Base-by-base conservation (phyloP, 371 early-diverging fungal species). In the Mortierella sp. region DNA sequence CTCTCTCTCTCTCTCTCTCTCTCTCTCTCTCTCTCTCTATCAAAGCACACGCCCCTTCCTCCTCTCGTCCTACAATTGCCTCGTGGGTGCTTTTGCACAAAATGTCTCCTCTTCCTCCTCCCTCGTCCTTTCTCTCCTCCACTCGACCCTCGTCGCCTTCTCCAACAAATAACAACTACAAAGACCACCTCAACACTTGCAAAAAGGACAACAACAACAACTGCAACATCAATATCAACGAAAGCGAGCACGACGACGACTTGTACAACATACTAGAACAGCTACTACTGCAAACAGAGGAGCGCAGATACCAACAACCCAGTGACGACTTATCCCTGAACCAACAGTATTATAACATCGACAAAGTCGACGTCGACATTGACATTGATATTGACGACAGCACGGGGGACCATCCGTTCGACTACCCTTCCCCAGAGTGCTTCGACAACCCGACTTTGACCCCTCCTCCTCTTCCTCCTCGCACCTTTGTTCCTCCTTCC, bases 41-140 rank as follows among this genome's bases (percentile, higher is more conserved):
- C 58, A n/a, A 58, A 58, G 13, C 58, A 58, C 58, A n/a, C 24
- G n/a, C 55, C n/a, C 58, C 58, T 1, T 58, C 19, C 31, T 48
- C 48, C 9, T 9, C 5, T 31, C 31, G 19, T 16, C 31, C 8
- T 60, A 31, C 31, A n/a, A 16, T 31, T 48, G 13, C 34, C 60
- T 60, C 60, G 31, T 60, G 31, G 60, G 60, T 31, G 54, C 21
- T 2, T 2, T 28, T 60, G 34, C 60, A 31, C n/a, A 60, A 48
- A 48, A 60, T 60, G 60, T 60, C 60, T 16, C 60, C 60, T 60
- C 60, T 60, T n/a, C n/a, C n/a, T 60, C 60, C 3, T 60, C 60
- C 60, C 31, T 31, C 60, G 28, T 31, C 60, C 60, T 19, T 19
- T 7, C 60, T 16, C 7, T 5, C 60, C 60, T 31, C 60, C n/a